These are phyloP conservation scores for Sphagnum fallax DNA, from an alignment of 228 moss, liverwort and hornwort genomes.

Conservation along the genomic window DNA sequence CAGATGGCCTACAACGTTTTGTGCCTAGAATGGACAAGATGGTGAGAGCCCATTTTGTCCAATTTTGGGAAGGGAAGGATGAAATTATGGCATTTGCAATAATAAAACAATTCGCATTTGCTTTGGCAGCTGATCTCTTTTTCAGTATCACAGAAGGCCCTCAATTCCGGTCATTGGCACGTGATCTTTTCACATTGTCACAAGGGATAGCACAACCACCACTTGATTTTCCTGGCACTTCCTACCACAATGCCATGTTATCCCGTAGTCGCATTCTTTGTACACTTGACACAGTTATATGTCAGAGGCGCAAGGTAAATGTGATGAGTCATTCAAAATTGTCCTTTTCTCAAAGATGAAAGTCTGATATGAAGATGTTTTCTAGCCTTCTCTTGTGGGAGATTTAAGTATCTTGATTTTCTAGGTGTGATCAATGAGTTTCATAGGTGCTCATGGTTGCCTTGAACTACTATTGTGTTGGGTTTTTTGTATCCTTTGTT, in stretches of 20 bases:
- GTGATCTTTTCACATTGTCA: not conserved
- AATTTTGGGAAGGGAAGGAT: slow-evolving; percentile 23
- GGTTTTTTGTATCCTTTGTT: too few relatives aligned
- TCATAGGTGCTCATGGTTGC: not conserved
- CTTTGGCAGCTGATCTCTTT: slow-evolving; percentile 13
- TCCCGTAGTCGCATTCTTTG: slow-evolving; percentile 2
- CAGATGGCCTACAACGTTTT: slow-evolving; percentile 22
- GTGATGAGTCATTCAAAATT: not conserved
- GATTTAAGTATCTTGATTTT: not conserved
- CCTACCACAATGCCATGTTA: slow-evolving; percentile 12
- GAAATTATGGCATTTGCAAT: slow-evolving; percentile 9
- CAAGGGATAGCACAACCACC: slow-evolving; percentile 17
- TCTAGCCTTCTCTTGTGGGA: not conserved
- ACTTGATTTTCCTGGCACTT: slow-evolving; percentile 29
- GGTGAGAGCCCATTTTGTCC: slow-evolving; percentile 15
- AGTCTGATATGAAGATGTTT: too few relatives aligned
- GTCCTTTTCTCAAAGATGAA: not conserved
- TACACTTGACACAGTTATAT: slow-evolving; percentile 14
- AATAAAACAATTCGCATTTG: slow-evolving; percentile 25
- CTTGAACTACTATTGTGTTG: too few relatives aligned
- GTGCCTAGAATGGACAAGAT: slow-evolving; percentile 24
- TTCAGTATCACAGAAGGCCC: slow-evolving; percentile 16
- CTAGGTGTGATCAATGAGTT: not conserved
- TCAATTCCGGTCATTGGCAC: not conserved
- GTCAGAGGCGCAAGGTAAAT: slow-evolving; percentile 19